Conservation (phyloP, 2,329 filamentous ascomycete genomes). For the Aspergillus latus region DNA sequence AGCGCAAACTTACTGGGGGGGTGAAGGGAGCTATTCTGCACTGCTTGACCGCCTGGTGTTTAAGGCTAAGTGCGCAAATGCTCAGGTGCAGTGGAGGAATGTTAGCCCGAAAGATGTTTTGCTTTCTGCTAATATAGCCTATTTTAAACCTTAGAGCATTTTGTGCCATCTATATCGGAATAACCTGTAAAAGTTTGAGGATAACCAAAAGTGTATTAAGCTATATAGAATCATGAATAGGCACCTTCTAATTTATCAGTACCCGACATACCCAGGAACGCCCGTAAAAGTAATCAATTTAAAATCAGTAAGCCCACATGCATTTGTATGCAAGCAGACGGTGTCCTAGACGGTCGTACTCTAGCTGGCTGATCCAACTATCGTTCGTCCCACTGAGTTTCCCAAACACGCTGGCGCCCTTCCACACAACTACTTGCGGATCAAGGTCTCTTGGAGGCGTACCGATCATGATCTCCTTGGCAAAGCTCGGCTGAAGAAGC, state of each 20-base stretch:
- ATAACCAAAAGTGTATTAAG: conserved; percentile 14
- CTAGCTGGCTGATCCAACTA: conserved; percentile 83
- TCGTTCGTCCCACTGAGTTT: conserved; percentile 85
- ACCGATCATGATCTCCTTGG: conserved; percentile 67
- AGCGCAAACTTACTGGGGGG: conserved; percentile 23
- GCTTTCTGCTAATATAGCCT: conserved; percentile 1
- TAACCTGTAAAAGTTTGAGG: neutral
- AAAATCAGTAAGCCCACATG: conserved; percentile 58
- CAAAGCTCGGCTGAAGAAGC: conserved; percentile 59
- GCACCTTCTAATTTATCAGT: conserved; percentile 14
- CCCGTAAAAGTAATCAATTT: conserved; percentile 12
- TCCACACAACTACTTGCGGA: conserved; percentile 96
- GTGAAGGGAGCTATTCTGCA: conserved; percentile 31
- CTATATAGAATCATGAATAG: conserved; percentile 11
- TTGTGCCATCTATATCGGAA: neutral
- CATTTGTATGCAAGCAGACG: conserved; percentile 82
- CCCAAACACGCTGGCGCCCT: conserved; percentile 94
- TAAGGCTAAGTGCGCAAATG: conserved; percentile 13
- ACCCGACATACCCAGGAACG: conserved; percentile 8
- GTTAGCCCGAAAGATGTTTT: conserved; percentile 5
- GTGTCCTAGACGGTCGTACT: conserved; percentile 83
- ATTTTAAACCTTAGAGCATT: neutral
- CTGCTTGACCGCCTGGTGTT: conserved; percentile 26
- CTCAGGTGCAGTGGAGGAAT: conserved; percentile 4
- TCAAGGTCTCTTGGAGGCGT: conserved; percentile 87